Base-by-base conservation (phyloP, 73 alveolate species). In the Loxodes magnus region DNA sequence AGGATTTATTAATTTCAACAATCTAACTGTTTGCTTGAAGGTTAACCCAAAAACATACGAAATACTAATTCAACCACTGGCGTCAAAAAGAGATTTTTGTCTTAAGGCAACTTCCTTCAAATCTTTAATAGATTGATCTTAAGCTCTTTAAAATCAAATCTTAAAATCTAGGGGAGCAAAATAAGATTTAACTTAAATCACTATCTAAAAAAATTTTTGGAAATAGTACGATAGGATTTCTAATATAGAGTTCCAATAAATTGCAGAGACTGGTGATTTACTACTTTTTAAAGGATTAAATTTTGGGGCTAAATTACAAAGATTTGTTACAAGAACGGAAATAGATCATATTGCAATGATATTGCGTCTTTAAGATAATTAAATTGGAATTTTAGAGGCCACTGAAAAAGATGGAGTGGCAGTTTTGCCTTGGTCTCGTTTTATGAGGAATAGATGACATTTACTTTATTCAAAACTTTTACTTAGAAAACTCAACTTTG, bases 331-430 rank as follows among this genome's bases (percentile, higher is more conserved):
- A 9, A 48, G 82, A 1, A 43, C 84, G 29, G 79, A 84, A 30
- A 79, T 73, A 51, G 96, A 85, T 66, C 96, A 85, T 58, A 85
- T 83, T 2, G 96, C 93, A 3, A 26, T 85, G 36, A 43, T 85
- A 5, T 39, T 85, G 28, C 50, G 64, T 52, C 76, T 38, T 44
- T 19, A 70, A n/a, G 46, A 67, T 19, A 84, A 79, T 2, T 48
- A 65, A 43, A 26, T 81, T 12, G 74, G 43, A 15, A 4, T 81
- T 25, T 70, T 85, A 31, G 93, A 85, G 48, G 75, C 89, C 37
- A 51, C 87, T 9, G 73, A 84, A 15, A 61, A 48, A 34, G 30
- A 64, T 36, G 84, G 84, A 25, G 90, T 77, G 4, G 72, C 60
- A 6, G 39, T 46, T 10, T 37, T 46, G 7, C 7, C n/a, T 9